Evolutionary conservation across 257 asterid genomes (phyloP).

Genomic region (Rehmannia glutinosa): DNA sequence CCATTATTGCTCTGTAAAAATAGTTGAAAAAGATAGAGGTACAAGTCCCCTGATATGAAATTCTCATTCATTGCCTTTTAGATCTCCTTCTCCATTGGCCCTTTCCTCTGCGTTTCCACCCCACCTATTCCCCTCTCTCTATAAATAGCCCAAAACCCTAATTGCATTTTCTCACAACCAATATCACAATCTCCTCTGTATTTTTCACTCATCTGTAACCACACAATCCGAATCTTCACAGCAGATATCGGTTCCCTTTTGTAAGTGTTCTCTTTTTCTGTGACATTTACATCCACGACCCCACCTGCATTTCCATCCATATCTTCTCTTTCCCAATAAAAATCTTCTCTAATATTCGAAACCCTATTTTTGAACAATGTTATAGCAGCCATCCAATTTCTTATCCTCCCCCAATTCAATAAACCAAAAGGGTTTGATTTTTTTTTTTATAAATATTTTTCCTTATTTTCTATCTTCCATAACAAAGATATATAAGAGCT

Average conservation of each 20-base stretch:
- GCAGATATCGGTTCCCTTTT: background rate
- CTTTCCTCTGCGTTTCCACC: no score
- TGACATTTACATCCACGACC: background rate
- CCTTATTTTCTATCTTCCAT: background rate
- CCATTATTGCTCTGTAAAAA: no score
- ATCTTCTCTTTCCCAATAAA: background rate
- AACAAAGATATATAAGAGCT: conserved; percentile 8
- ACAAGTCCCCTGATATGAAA: background rate
- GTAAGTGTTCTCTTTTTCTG: background rate
- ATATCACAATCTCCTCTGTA: background rate
- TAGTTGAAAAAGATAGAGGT: no score
- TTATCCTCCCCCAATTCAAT: conserved; percentile 12
- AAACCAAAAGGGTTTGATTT: background rate
- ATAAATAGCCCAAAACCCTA: conserved; percentile 25
- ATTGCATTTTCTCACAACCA: background rate
- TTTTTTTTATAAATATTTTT: no score
- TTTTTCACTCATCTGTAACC: conserved; percentile 12
- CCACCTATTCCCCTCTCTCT: background rate
- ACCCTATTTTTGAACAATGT: background rate
- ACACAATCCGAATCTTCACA: conserved; percentile 9
- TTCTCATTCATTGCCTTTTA: background rate
- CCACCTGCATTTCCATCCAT: no score
- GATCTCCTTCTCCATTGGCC: background rate
- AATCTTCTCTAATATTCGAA: background rate
- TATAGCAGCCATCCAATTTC: conserved; percentile 25